Base-by-base conservation (phyloP, 140 eudicot species). In the Cichorium intybus region DNA sequence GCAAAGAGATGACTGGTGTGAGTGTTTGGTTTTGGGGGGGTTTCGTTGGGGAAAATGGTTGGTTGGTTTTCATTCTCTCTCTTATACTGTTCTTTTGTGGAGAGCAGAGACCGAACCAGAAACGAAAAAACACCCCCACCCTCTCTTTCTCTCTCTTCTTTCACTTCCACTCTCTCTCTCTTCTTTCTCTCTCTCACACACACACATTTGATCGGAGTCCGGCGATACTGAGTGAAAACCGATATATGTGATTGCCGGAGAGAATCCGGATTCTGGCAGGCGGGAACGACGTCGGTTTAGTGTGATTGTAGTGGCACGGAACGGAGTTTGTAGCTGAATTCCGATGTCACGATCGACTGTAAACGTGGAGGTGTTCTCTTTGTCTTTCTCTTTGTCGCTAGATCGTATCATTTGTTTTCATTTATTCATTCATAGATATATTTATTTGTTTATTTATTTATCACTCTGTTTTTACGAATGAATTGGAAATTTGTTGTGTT, bases 11-110 rank as follows among this genome's bases (percentile, higher is more conserved):
- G 76, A 71, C 58, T 70, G 51, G 76, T 71, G 62, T 60, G 62
- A 60, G 76, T 71, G 69, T 71, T 71, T 17, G 69, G 69, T 50
- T 60, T 69, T 55, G 74, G 74, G 22, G 62, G 62, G 71, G 68
- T 69, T 41, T 68, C 46, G 74, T 56, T 68, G 65, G 74, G 56
- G 47, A 56, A 68, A 66, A 55, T 70, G 76, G 62, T 69, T 76
- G 81, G 81, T 76, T 76, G 75, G 68, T 62, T 76, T 76, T 76
- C 70, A 76, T 69, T 69, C 79, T 59, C 76, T 72, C 66, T 49
- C 68, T 28, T 70, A 68, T 57, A 39, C 64, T 60, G 54, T 71
- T 77, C 57, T 37, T 69, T 58, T 77, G 82, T 77, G 82, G 77
- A 71, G 74, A 77, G 64, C 69, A 77, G 74, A 71, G 52, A 65